Evolutionary conservation across 2,329 filamentous ascomycete genomes (phyloP).

Genomic region (Ophiostoma sp.): DNA sequence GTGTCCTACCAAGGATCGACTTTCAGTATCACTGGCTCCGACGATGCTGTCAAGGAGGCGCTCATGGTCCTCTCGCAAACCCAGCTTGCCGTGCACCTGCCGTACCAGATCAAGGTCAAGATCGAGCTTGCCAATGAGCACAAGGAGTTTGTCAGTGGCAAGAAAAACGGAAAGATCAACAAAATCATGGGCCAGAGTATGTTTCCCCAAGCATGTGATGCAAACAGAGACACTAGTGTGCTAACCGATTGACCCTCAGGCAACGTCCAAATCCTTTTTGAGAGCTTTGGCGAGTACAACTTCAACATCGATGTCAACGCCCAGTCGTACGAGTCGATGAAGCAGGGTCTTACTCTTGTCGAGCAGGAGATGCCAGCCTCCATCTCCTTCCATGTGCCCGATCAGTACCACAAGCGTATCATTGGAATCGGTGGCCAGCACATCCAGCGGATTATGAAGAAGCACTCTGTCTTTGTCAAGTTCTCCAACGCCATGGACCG

Average conservation of each 20-base stretch:
- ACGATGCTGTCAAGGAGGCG: slow-evolving; percentile 94
- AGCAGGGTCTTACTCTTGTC: slow-evolving; percentile 83
- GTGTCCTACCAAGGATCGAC: slow-evolving; percentile 90
- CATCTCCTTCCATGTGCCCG: slow-evolving; percentile 97
- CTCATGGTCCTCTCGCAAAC: slow-evolving; percentile 90
- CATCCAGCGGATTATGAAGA: slow-evolving; percentile 99
- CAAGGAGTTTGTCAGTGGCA: slow-evolving; percentile 98
- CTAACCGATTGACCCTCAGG: background rate
- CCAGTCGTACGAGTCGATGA: slow-evolving; percentile 86
- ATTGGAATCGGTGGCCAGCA: slow-evolving; percentile 98
- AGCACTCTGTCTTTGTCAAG: slow-evolving; percentile 99
- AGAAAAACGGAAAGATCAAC: slow-evolving; percentile 99
- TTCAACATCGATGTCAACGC: slow-evolving; percentile 99
- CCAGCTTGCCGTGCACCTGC: slow-evolving; percentile 77
- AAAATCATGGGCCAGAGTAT: slow-evolving; percentile 97
- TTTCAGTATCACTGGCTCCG: slow-evolving; percentile 90
- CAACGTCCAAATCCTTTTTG: slow-evolving; percentile 98
- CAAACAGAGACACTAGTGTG: background rate
- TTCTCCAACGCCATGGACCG: slow-evolving; percentile 99
- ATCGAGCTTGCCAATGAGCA: slow-evolving; percentile 98
- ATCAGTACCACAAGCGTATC: slow-evolving; percentile 98
- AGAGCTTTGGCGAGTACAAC: slow-evolving; percentile 99
- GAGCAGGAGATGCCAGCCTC: slow-evolving; percentile 99
- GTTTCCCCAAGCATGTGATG: background rate
- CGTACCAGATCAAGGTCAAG: slow-evolving; percentile 93